phyloP scores from a whole-genome alignment of 2,329 filamentous ascomycete genomes.

The Zymoseptoria pseudotritici region DNA sequence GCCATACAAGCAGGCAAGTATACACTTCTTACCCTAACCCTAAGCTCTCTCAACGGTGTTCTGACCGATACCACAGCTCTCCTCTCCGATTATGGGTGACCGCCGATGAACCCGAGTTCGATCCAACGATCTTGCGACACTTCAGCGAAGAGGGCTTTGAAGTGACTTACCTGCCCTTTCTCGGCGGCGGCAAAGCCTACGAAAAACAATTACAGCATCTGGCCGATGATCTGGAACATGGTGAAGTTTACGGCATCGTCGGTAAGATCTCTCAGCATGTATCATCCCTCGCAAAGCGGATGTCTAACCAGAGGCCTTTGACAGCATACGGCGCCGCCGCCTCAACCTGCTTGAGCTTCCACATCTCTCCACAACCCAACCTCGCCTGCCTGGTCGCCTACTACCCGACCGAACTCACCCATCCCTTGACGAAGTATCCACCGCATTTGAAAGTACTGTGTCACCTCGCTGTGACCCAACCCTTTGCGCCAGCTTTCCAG shows the following conservation, averaged over 20 bases:
- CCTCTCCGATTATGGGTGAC: slow-evolving; percentile 24
- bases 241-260: slow-evolving; percentile 26
- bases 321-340: slow-evolving; percentile 38
- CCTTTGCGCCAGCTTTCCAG: slow-evolving; percentile 32
- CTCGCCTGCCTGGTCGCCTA: slow-evolving; percentile 36
- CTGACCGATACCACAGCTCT: slow-evolving; percentile 7
- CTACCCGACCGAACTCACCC: slow-evolving; percentile 35
- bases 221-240: slow-evolving; percentile 31
- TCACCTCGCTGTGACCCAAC: slow-evolving; percentile 35
- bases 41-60: not conserved
- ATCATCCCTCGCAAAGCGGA: not conserved
- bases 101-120: slow-evolving; percentile 28
- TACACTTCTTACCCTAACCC: not conserved
- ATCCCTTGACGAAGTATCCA: slow-evolving; percentile 33
- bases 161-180: slow-evolving; percentile 31
- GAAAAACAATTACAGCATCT: slow-evolving; percentile 29
- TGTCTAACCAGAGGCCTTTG: slow-evolving; percentile 6
- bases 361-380: slow-evolving; percentile 35
- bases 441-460: slow-evolving; percentile 31
- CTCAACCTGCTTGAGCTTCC: slow-evolving; percentile 32
- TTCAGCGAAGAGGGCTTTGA: slow-evolving; percentile 39
- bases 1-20: not conserved
- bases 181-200: slow-evolving; percentile 26
- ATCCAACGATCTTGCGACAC: slow-evolving; percentile 31
- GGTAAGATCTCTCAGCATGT: slow-evolving; percentile 3